These are phyloP conservation scores for Dovyalis caffra DNA, from an alignment of 345 rosid species.

Conservation along the genomic window DNA sequence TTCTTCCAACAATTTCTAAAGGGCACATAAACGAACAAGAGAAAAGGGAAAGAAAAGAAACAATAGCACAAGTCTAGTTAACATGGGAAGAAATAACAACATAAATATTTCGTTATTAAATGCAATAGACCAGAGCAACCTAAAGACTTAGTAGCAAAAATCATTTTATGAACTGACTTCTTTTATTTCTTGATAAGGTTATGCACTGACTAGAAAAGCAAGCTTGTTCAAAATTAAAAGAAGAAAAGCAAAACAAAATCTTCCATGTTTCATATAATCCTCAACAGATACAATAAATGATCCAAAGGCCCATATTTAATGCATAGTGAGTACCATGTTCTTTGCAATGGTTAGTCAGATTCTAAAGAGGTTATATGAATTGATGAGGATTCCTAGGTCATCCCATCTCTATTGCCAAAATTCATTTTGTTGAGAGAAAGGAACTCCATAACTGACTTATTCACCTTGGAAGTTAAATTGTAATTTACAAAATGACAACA, in stretches of 20 bases:
- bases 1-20: not conserved
- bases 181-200: too few relatives aligned
- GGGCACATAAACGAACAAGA: not conserved
- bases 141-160: not conserved
- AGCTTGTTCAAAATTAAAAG: not conserved
- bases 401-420: not conserved
- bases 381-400: not conserved
- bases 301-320: not conserved
- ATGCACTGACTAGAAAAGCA: not conserved
- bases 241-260: not conserved
- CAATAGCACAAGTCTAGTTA: not conserved
- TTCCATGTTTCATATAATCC: not conserved
- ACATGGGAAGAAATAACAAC: not conserved
- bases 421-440: slow-evolving; percentile 1
- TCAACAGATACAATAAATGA: not conserved
- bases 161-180: not conserved
- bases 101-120: not conserved
- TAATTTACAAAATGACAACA: not conserved
- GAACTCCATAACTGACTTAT: not conserved
- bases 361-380: not conserved
- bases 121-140: not conserved
- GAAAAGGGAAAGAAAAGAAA: not conserved
- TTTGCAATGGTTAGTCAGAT: not conserved
- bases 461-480: not conserved
- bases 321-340: not conserved